A percentile compares a stretch with the other conserved stretches of the same genome.
Conservation (phyloP, 2,329 filamentous ascomycete species). For the Ceratocystis papillata region DNA sequence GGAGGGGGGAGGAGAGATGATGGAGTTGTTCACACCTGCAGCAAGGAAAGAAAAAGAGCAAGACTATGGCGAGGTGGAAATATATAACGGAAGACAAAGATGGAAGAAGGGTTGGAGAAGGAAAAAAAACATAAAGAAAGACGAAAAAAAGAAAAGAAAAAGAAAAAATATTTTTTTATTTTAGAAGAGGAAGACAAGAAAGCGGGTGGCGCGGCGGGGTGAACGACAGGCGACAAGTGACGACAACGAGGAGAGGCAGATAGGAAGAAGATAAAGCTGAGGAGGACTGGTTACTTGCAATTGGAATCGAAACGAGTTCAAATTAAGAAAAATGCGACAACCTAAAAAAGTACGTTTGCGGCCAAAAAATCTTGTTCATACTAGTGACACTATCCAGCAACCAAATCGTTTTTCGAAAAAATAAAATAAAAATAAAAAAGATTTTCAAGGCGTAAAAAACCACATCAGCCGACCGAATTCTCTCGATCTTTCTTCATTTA, state of each 20-base stretch:
- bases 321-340: background rate
- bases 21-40: background rate
- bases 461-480: background rate
- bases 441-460: background rate
- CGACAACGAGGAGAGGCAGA: background rate
- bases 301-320: constrained; percentile 5
- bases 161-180: background rate
- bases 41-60: background rate
- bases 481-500: background rate
- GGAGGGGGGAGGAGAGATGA: too few species aligned
- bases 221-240: background rate
- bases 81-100: background rate
- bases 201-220: background rate
- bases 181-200: background rate
- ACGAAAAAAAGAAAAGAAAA: background rate
- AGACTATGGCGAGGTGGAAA: background rate
- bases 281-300: background rate
- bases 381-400: too few species aligned
- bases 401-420: background rate
- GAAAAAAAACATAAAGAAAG: constrained; percentile 7
- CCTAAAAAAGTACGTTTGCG: too few species aligned
- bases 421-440: background rate
- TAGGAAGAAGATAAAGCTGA: constrained; percentile 1
- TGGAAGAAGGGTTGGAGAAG: background rate
- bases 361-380: background rate